Evolutionary conservation across 2,329 filamentous ascomycete species (phyloP).

Genomic region (Pseudogymnoascus sp.): DNA sequence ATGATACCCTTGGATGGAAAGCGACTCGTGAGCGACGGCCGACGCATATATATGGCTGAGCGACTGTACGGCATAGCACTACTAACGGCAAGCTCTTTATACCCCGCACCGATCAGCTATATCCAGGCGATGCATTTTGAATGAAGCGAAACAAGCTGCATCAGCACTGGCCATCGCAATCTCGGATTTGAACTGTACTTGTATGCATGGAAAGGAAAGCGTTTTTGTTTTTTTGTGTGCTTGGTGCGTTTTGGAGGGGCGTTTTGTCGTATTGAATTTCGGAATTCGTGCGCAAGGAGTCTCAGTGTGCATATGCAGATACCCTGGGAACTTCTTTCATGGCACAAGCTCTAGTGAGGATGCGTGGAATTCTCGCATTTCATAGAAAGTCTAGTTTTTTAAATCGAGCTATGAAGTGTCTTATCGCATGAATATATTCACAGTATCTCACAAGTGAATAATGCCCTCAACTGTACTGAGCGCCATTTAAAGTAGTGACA

Average conservation of each 20-base stretch:
- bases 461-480: not conserved
- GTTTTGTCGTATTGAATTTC: slow-evolving; percentile 1
- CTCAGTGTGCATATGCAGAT: slow-evolving; percentile 7
- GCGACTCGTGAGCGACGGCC: not conserved
- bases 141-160: not conserved
- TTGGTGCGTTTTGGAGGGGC: not conserved
- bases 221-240: not conserved
- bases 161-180: not conserved
- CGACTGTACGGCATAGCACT: not conserved
- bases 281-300: slow-evolving; percentile 1
- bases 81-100: not conserved
- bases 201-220: not conserved
- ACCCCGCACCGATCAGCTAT: not conserved
- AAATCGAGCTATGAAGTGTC: not conserved
- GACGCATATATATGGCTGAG: not conserved
- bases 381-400: not conserved
- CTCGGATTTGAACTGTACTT: not conserved
- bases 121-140: not conserved
- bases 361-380: not conserved
- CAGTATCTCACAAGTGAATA: not conserved
- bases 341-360: not conserved
- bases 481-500: not conserved
- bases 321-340: not conserved
- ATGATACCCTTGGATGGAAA: not conserved
- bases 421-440: not conserved